Evolutionary conservation across 2,329 filamentous ascomycete genomes (phyloP), one percentile per base, ranked within the genome.

Genomic region (Epichloe uncinata): DNA sequence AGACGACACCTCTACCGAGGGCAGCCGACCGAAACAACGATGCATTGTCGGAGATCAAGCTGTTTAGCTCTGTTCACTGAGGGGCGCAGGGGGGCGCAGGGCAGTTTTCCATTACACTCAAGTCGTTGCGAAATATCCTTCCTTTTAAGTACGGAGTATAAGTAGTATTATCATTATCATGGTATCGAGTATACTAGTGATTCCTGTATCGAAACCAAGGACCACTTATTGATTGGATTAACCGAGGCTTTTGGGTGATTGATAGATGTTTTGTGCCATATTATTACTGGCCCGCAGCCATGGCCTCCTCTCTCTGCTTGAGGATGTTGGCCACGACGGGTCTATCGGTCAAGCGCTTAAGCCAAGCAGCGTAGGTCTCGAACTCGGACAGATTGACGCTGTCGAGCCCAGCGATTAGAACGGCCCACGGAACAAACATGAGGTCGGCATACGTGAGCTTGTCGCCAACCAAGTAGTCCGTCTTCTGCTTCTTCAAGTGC

Each of bases 401-500:
- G 5, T 15, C 34, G 11, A 50, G 5, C 3, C n/a, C 6, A 6
- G 30, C 16, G 6, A 53, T 30, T 0, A n/a, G 37, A 3, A 47
- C 8, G n/a, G 51, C 51, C 51, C 54, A 60, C 3, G 57, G 54
- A 3, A 60, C 43, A 42, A 60, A 61, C 49, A 60, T 58, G 30
- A 60, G 37, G n/a, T 61, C 60, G 6, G 58, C 60, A 37, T 59
- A 60, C 1, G 56, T 57, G n/a, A 57, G 3, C 46, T 52, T 56
- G 22, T 55, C 50, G 18, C 56, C 57, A 5, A 59, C 53, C 30
- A 62, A 52, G 33, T 55, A 60, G 20, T 54, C 52, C 8, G 47
- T 56, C 42, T 47, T 53, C 30, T 58, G 52, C 50, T 55, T 60
- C 42, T 50, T 50, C 3, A 59, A 48, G 20, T 58, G 54, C 1